Base-by-base conservation (phyloP, 176 grass and related monocot species). In the Microstegium vimineum region DNA sequence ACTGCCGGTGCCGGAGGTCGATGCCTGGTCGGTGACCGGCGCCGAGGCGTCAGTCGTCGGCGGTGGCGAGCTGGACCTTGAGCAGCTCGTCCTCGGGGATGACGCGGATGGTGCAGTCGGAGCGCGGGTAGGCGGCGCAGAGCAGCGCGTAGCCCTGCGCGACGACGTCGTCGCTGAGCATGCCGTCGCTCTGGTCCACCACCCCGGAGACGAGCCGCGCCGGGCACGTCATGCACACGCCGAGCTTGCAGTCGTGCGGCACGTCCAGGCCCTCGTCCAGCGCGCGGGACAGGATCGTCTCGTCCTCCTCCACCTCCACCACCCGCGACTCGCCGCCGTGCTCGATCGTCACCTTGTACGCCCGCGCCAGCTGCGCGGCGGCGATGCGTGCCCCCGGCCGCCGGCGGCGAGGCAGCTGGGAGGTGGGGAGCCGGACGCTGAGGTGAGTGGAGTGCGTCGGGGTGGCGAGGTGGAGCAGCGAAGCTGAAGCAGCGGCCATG, bases 1-100 rank as follows among this genome's bases (percentile, higher is more conserved):
- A n/a, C n/a, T n/a, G n/a, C n/a, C n/a, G n/a, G 16, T 36, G 32
- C 60, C n/a, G 34, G 57, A 52, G 1, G 40, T 9, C 14, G 35
- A 18, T 2, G 46, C 11, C 15, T 22, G 11, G 16, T 17, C 6
- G 3, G 20, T 23, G 33, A 56, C 15, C 37, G 37, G 23, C 57
- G 34, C 22, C 8, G 25, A 34, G 3, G 32, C 9, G 14, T 97
- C 86, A 98, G 82, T 98, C 95, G 87, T 94, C 89, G 62, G 95
- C 90, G 81, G 95, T 94, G 85, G 90, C 92, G 71, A 98, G 89
- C 86, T 98, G 95, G 78, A 98, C 81, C 75, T 84, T 75, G 32
- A 98, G 95, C 74, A 94, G 86, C 88, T 98, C 92, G 66, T 98
- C 95, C 83, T 98, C 95, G 31, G 95, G 92, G 82, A 98, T 98